These are phyloP conservation scores for Globisporangium radiosum DNA, from an alignment of 352 stramenopile genomes.

Conservation along the genomic window DNA sequence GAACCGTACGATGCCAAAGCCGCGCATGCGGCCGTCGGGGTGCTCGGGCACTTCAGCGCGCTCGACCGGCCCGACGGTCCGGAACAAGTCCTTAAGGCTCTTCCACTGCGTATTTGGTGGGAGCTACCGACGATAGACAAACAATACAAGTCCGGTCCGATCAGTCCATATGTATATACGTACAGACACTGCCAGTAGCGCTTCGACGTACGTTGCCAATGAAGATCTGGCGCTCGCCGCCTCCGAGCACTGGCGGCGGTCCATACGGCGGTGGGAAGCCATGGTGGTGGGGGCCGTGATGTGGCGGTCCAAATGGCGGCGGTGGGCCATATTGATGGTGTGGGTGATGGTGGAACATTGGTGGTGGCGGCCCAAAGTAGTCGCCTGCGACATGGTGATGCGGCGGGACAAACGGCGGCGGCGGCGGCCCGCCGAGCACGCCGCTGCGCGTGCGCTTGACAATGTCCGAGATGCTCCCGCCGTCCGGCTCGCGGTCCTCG, in stretches of 20 bases:
- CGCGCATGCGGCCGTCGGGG: conserved; percentile 53
- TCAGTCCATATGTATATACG: background rate
- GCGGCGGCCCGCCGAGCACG: background rate
- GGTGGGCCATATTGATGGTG: background rate
- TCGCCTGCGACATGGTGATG: background rate
- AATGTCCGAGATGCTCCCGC: conserved; percentile 66
- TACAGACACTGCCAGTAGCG: background rate
- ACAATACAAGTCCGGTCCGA: no score
- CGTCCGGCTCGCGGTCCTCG: conserved; percentile 73
- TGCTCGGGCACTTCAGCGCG: conserved; percentile 51
- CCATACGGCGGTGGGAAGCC: background rate
- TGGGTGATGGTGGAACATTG: background rate
- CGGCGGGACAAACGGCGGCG: background rate
- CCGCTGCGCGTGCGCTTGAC: conserved; percentile 25
- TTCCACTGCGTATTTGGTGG: conserved; percentile 66
- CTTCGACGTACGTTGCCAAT: conserved; percentile 62
- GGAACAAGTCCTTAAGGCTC: conserved; percentile 62
- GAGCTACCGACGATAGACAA: conserved; percentile 23
- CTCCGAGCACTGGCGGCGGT: conserved; percentile 4
- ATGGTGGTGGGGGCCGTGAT: no score
- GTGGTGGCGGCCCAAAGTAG: background rate
- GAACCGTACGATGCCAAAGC: conserved; percentile 71
- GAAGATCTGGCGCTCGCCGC: conserved; percentile 49
- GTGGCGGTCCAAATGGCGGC: no score
- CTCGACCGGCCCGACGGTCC: conserved; percentile 58